A percentile compares a stretch with the other conserved stretches of the same genome.
phyloP scores from a whole-genome alignment of 768 basidiomycete genomes.

The Gymnopilus dilepis region DNA sequence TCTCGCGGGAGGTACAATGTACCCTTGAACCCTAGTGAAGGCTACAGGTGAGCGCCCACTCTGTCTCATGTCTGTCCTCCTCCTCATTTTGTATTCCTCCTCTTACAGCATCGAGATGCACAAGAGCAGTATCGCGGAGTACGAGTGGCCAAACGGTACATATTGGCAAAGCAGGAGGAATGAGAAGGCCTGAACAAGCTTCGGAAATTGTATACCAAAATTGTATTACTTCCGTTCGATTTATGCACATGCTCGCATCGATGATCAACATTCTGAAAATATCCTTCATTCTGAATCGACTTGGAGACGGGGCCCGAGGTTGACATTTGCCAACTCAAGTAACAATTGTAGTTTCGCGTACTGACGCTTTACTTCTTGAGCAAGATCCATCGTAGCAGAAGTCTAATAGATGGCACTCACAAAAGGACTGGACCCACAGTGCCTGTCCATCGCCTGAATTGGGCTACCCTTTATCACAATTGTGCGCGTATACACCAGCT shows the following conservation, averaged over 20 bases:
- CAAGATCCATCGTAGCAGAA: neutral
- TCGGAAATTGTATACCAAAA: too few species aligned
- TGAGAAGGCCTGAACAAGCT: too few species aligned
- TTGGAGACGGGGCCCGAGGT: too few species aligned
- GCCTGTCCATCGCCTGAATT: neutral
- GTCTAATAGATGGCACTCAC: neutral
- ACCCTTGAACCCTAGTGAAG: conserved; percentile 73
- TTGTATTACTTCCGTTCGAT: too few species aligned
- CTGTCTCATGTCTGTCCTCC: neutral
- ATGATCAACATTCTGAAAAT: too few species aligned
- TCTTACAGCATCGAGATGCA: conserved; percentile 91
- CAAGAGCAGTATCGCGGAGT: conserved; percentile 79
- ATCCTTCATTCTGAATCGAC: too few species aligned
- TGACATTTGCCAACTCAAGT: too few species aligned
- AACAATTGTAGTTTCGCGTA: neutral
- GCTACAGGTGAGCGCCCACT: conserved; percentile 61
- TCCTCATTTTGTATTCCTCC: conserved; percentile 5
- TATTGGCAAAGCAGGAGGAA: conserved; percentile 61
- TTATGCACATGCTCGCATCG: too few species aligned
- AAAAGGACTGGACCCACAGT: conserved; percentile 5
- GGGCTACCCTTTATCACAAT: neutral
- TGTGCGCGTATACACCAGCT: neutral
- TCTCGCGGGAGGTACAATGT: conserved; percentile 85
- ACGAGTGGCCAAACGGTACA: conserved; percentile 83
- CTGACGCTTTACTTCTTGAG: neutral